Evolutionary conservation across 2,329 filamentous ascomycete species (phyloP), one percentile per base, ranked within the genome.

Genomic region (Fusarium sulawesiense): DNA sequence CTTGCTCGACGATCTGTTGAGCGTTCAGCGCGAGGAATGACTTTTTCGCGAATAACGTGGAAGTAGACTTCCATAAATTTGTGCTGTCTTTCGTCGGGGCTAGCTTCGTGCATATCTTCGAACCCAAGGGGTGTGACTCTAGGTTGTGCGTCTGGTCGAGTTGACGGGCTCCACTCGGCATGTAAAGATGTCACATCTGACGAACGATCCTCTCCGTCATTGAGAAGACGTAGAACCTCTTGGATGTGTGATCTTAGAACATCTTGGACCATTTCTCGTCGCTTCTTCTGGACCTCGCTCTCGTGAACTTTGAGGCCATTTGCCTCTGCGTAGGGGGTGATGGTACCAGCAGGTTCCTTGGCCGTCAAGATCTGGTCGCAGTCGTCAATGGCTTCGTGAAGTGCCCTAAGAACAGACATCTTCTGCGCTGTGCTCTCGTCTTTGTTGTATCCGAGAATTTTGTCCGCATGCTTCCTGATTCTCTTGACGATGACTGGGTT

Each of bases 41-140:
- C 84, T 5, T 76, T 74, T 4, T 70, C 77, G 7, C 82, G 80
- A 16, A 88, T 79, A 1, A 78, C 72, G 13, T 79, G 67, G 66
- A 87, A 88, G 72, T 88, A 88, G 3, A 86, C 82, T 4, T 82
- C 77, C 79, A 88, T 83, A n/a, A 88, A 81, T 13, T 79, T 79
- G 23, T 81, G 76, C 64, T 88, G 85, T 34, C 85, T 82, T 18
- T 84, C 80, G 27, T 86, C 85, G 0, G 85, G 83, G 14, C 81
- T 78, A 0, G 83, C 83, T 12, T 81, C 77, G 57, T 83, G 80
- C 34, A 88, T 83, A 13, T 85, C 81, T 16, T 82, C 79, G 32
- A 87, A 85, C 6, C 74, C 73, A 3, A 61, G 68, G 14, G 60
- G 68, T 12, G 72, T 64, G 6, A 58, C 49, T n/a, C 72, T 65